Conservation (phyloP, 495 filamentous ascomycete species). For the Penicillium steckii region DNA sequence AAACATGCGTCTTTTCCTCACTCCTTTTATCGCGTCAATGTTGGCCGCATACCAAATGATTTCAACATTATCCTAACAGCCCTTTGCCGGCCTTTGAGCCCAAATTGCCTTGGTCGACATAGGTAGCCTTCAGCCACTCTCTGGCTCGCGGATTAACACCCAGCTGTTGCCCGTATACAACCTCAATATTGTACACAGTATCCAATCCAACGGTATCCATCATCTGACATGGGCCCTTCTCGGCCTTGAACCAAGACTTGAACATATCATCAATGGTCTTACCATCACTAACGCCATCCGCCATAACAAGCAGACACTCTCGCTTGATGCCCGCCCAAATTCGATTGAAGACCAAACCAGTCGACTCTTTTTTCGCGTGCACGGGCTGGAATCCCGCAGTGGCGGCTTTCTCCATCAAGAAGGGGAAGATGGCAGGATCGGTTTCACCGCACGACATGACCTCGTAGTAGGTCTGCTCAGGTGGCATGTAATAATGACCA, state of each 20-base stretch:
- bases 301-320: conserved; percentile 42
- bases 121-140: conserved; percentile 38
- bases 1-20: not conserved
- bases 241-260: conserved; percentile 43
- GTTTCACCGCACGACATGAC: conserved; percentile 51
- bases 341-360: conserved; percentile 51
- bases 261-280: conserved; percentile 45
- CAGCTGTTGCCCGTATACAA: conserved; percentile 30
- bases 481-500: conserved; percentile 51
- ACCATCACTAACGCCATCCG: conserved; percentile 42
- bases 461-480: conserved; percentile 40
- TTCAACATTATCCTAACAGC: conserved; percentile 10
- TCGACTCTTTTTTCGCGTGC: conserved; percentile 41
- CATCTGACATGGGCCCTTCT: conserved; percentile 44
- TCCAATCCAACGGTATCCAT: conserved; percentile 52
- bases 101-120: conserved; percentile 37
- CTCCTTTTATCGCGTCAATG: not conserved
- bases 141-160: conserved; percentile 12
- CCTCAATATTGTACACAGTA: conserved; percentile 38
- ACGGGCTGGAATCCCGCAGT: conserved; percentile 43
- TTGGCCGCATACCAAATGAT: too few relatives aligned
- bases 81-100: conserved; percentile 37
- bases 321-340: conserved; percentile 53
- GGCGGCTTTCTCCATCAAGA: conserved; percentile 36
- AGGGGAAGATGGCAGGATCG: conserved; percentile 39